Evolutionary conservation across 805 yeast genomes (phyloP), one percentile per base, ranked within the genome.

Genomic region (Candida suzukii): DNA sequence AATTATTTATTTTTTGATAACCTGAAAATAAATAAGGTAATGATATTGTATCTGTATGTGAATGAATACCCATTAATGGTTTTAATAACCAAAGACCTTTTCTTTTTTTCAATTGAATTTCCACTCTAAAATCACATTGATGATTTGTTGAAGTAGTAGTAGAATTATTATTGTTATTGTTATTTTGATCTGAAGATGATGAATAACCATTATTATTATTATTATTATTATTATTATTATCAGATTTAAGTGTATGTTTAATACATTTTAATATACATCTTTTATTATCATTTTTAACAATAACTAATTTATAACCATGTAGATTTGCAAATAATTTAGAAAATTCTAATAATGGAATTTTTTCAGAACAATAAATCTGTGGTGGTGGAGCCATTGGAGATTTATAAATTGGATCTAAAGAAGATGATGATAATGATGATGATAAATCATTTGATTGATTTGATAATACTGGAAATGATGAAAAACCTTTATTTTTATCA

Each of bases 21-120:
- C 19, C 18, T 20, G 36, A 14, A 14, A 21, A 21, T 9, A 21
- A 4, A 17, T 31, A 27, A 4, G 26, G 27, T 18, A 33, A 14
- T 8, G 25, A 19, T 11, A n/a, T 21, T 8, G 13, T 21, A 16
- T 16, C 37, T 24, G n/a, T 24, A 38, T 55, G 59, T 11, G 52
- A 46, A 41, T 56, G 60, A 2, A 24, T 31, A 34, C 40, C 29
- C 5, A 32, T 30, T 12, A 53, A 47, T 3, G 58, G 51, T 41
- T 56, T 56, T 39, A 56, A 35, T 17, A 56, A 35, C 60, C 60
- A 56, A 8, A 46, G 37, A n/a, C 44, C 39, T 39, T 50, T 55
- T 21, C 53, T 50, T 24, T 46, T 42, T 37, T 56, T 56, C 35
- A 40, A 48, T 36, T 56, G 60, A 19, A 56, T 47, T 24, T 56